Percentiles rank a stretch among this genome's conserved stretches.
phyloP scores from a whole-genome alignment of 164 flowering plant genomes.

The Dillenia suffruticosa region DNA sequence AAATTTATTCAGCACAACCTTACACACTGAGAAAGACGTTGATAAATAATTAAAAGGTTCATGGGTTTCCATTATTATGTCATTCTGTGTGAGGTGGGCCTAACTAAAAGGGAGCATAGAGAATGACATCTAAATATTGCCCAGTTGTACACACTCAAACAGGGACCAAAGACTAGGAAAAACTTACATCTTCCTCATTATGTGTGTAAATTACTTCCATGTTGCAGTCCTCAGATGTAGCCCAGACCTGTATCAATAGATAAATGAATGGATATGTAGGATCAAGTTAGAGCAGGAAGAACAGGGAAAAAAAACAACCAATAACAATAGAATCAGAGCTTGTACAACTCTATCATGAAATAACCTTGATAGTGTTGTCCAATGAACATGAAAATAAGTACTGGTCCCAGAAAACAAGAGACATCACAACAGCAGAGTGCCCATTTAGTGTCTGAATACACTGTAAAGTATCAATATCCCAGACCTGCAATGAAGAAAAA shows the following conservation, averaged over 20 bases:
- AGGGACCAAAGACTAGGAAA: too few species aligned
- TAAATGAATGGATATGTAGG: too few species aligned
- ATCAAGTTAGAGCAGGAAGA: too few species aligned
- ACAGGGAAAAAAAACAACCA: too few species aligned
- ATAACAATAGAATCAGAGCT: background rate
- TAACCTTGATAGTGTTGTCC: conserved; percentile 20
- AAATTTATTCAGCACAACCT: too few species aligned
- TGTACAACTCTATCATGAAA: background rate
- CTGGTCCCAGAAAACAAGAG: conserved; percentile 24
- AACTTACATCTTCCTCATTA: conserved; percentile 22
- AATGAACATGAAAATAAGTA: conserved; percentile 25
- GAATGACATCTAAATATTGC: too few species aligned
- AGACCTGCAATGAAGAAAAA: conserved; percentile 17
- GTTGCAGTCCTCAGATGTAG: conserved; percentile 17
- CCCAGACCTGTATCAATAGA: conserved; percentile 25
- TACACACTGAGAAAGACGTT: too few species aligned
- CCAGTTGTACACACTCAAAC: background rate
- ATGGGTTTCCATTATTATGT: too few species aligned
- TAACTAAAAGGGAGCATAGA: too few species aligned
- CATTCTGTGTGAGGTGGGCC: too few species aligned
- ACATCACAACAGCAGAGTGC: conserved; percentile 22
- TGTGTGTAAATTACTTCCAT: conserved; percentile 21
- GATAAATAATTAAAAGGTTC: too few species aligned
- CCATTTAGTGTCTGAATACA: conserved; percentile 28
- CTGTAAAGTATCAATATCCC: conserved; percentile 32